Percentiles rank a stretch among this genome's conserved stretches.
Evolutionary conservation across 805 yeast genomes (phyloP).

Genomic region (Tetrapisispora taiwanensis): DNA sequence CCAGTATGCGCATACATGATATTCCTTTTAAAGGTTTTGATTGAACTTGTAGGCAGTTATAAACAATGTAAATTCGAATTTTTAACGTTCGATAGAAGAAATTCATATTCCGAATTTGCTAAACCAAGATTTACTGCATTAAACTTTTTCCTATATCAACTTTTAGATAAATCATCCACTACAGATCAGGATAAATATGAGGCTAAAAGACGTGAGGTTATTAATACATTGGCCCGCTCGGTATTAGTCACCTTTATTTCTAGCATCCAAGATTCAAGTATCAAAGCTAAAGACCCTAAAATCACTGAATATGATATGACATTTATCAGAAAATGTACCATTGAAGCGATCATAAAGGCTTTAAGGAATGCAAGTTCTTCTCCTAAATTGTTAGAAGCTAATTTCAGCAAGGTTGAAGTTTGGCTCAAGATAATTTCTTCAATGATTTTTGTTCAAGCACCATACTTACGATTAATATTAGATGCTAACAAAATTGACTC

Average conservation of each 20-base stretch:
- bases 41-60: slow-evolving; percentile 70
- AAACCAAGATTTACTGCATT: slow-evolving; percentile 72
- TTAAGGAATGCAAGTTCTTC: slow-evolving; percentile 40
- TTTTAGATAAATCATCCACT: slow-evolving; percentile 45
- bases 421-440: slow-evolving; percentile 25
- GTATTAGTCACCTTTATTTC: slow-evolving; percentile 57
- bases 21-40: slow-evolving; percentile 55
- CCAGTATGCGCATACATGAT: slow-evolving; percentile 53
- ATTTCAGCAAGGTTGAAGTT: slow-evolving; percentile 22
- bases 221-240: slow-evolving; percentile 53
- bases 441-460: slow-evolving; percentile 23
- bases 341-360: slow-evolving; percentile 56
- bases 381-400: slow-evolving; percentile 17
- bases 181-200: slow-evolving; percentile 28
- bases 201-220: slow-evolving; percentile 42
- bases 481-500: slow-evolving; percentile 40
- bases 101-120: slow-evolving; percentile 29
- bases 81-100: slow-evolving; percentile 61
- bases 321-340: slow-evolving; percentile 61
- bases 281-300: slow-evolving; percentile 35
- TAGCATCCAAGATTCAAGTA: slow-evolving; percentile 39
- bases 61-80: slow-evolving; percentile 75
- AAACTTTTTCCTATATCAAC: slow-evolving; percentile 66
- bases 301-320: slow-evolving; percentile 58
- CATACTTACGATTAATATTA: slow-evolving; percentile 32